Percentiles rank a stretch among this genome's conserved stretches.
Evolutionary conservation across 495 filamentous ascomycete species (phyloP).

Genomic region (Echria macrotheca): DNA sequence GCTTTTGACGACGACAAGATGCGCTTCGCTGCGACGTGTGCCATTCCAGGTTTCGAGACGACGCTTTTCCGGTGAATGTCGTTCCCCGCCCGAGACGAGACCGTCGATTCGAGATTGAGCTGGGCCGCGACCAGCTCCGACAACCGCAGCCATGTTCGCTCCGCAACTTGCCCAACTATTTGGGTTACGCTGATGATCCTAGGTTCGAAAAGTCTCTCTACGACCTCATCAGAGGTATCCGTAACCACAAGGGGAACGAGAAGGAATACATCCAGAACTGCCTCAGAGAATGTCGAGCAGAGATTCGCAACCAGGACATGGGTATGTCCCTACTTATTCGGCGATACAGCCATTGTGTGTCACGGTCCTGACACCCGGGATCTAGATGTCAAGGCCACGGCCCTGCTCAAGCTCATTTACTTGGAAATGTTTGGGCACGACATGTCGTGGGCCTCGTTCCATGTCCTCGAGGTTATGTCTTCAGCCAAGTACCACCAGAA

Average conservation of each 20-base stretch:
- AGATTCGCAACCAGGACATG: slow-evolving; percentile 88
- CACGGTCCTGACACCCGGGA: slow-evolving; percentile 18
- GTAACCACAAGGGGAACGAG: slow-evolving; percentile 90
- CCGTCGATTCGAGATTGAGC: no score
- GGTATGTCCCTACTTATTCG: slow-evolving; percentile 44
- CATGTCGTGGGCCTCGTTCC: slow-evolving; percentile 99
- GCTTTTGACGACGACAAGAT: no score
- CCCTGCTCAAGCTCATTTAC: slow-evolving; percentile 89
- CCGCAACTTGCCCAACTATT: no score
- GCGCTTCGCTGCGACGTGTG: no score
- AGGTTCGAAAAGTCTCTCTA: slow-evolving; percentile 99
- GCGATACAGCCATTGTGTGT: background rate
- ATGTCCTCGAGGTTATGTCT: slow-evolving; percentile 98
- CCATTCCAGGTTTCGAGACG: no score
- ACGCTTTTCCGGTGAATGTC: no score
- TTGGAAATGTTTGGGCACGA: slow-evolving; percentile 99
- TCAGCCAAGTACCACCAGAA: slow-evolving; percentile 91
- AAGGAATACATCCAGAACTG: slow-evolving; percentile 87
- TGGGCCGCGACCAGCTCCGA: background rate
- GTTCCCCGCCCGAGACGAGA: no score
- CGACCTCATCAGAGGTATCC: slow-evolving; percentile 93
- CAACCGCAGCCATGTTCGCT: slow-evolving; percentile 6
- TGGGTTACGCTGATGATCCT: no score
- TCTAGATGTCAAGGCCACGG: slow-evolving; percentile 89
- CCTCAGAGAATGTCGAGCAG: slow-evolving; percentile 87